These are phyloP conservation scores for Fusarium floridanum DNA, from an alignment of 2,329 filamentous ascomycete species.

Conservation along the genomic window DNA sequence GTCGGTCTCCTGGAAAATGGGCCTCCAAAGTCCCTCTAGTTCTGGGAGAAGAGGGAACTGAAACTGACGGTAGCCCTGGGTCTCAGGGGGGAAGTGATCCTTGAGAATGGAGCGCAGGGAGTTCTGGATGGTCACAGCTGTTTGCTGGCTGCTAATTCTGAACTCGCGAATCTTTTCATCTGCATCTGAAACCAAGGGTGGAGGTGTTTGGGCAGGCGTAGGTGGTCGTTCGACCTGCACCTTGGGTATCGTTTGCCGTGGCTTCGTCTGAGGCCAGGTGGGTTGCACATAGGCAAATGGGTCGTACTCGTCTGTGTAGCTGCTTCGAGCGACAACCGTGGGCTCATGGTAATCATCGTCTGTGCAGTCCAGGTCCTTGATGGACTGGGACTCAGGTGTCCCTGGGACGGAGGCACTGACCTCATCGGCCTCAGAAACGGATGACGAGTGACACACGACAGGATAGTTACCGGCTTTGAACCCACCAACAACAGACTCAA, in stretches of 20 bases:
- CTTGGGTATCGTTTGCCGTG: conserved; percentile 32
- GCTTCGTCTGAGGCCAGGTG: conserved; percentile 42
- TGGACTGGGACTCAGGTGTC: conserved; percentile 43
- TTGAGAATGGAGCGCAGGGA: conserved; percentile 66
- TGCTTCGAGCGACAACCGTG: conserved; percentile 23
- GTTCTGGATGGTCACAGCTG: conserved; percentile 69
- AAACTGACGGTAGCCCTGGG: conserved; percentile 62
- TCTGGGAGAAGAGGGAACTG: conserved; percentile 63
- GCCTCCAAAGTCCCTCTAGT: conserved; percentile 65
- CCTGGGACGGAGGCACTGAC: conserved; percentile 38
- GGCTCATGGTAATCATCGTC: conserved; percentile 31
- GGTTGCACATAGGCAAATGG: conserved; percentile 57
- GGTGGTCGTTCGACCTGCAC: conserved; percentile 53
- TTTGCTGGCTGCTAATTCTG: conserved; percentile 55
- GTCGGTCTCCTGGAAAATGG: conserved; percentile 60
- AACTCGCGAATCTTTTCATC: conserved; percentile 62
- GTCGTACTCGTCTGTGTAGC: conserved; percentile 58
- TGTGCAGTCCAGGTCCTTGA: conserved; percentile 14
- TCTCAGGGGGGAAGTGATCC: conserved; percentile 62
- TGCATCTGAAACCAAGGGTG: conserved; percentile 48
- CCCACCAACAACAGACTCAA: conserved; percentile 62
- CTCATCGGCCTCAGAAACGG: conserved; percentile 38
- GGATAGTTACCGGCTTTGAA: conserved; percentile 53
- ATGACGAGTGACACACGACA: conserved; percentile 40
- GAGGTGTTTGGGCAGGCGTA: conserved; percentile 60